Conservation (phyloP, 2,329 filamentous ascomycete genomes). For the Phoma herbarum region DNA sequence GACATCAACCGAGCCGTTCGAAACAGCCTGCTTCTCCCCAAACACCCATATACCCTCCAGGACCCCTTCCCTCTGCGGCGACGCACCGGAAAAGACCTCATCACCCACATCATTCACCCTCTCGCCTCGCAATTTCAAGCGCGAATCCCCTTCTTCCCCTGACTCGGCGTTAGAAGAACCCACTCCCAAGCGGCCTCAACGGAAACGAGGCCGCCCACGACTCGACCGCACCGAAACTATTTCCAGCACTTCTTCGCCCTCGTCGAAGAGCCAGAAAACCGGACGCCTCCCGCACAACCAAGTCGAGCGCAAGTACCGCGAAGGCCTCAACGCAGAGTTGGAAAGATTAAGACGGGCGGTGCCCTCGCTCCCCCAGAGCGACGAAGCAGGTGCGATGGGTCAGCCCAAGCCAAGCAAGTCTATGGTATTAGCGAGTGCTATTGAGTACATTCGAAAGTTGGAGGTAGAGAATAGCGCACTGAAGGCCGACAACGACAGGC, state of each 20-base stretch:
- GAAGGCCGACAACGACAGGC: slow-evolving; percentile 38
- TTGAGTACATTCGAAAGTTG: slow-evolving; percentile 45
- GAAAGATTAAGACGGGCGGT: slow-evolving; percentile 41
- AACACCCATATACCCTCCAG: slow-evolving; percentile 33
- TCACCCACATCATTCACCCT: slow-evolving; percentile 30
- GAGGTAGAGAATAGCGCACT: slow-evolving; percentile 42
- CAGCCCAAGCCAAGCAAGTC: slow-evolving; percentile 47
- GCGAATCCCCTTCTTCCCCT: slow-evolving; percentile 38
- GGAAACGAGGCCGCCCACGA: slow-evolving; percentile 45
- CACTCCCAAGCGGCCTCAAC: slow-evolving; percentile 37
- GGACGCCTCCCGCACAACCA: slow-evolving; percentile 49
- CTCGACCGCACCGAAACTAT: slow-evolving; percentile 37
- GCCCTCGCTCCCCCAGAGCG: slow-evolving; percentile 43
- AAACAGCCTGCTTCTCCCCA: slow-evolving; percentile 31
- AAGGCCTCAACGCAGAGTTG: slow-evolving; percentile 44
- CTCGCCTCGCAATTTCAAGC: slow-evolving; percentile 44
- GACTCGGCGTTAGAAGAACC: slow-evolving; percentile 31
- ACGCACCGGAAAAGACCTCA: slow-evolving; percentile 33
- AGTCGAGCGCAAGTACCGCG: slow-evolving; percentile 39
- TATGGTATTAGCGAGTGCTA: slow-evolving; percentile 43
- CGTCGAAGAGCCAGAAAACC: slow-evolving; percentile 29
- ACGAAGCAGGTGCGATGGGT: slow-evolving; percentile 35
- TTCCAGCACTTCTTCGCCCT: slow-evolving; percentile 28
- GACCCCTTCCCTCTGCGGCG: slow-evolving; percentile 47
- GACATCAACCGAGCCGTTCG: slow-evolving; percentile 23